Evolutionary conservation across 2,329 filamentous ascomycete species (phyloP), one percentile per base, ranked within the genome.

Genomic region (Paracamarosporium sp.): DNA sequence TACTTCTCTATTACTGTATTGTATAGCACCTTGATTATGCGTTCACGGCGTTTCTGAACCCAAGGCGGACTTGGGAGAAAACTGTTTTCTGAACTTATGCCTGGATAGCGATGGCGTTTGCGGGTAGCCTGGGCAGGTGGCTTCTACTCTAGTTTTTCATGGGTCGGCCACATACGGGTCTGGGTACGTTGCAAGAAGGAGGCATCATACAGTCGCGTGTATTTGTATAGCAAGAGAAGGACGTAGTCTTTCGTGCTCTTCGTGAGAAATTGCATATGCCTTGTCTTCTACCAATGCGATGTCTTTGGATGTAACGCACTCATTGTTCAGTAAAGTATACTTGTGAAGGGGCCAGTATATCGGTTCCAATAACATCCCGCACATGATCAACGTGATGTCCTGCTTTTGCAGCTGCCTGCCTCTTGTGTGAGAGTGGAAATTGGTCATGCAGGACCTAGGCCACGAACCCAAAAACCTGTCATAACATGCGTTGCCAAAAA

Each of bases 1-100:
- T 33, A 30, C 50, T 67, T 64, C 40, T 50, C 24, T 53, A 25
- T 17, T n/a, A 24, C 25, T 64, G 56, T 64, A 43, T 59, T 59
- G 31, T 59, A 50, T 28, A 38, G 2, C 31, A 55, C 20, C 24
- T 45, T 11, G 12, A 51, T 57, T 56, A 50, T 52, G n/a, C 48
- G 44, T 64, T 62, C 65, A 69, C 67, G 69, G 70, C 65, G 69
- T 73, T 71, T 30, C 45, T 38, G 57, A 57, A 57, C 57, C 56
- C 54, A 55, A 52, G 55, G 60, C 13, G 53, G 62, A 65, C 50
- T 61, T 60, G 58, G 63, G 51, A 57, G 50, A 68, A 65, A 64
- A 61, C 20, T 48, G 41, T 30, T 17, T 36, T 55, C 20, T 44
- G 43, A 57, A 56, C 43, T 57, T 64, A 63, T 57, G 62, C 63